Conservation (phyloP, 1,284 basidiomycete genomes). For the Apiotrichum mycotoxinovorans region DNA sequence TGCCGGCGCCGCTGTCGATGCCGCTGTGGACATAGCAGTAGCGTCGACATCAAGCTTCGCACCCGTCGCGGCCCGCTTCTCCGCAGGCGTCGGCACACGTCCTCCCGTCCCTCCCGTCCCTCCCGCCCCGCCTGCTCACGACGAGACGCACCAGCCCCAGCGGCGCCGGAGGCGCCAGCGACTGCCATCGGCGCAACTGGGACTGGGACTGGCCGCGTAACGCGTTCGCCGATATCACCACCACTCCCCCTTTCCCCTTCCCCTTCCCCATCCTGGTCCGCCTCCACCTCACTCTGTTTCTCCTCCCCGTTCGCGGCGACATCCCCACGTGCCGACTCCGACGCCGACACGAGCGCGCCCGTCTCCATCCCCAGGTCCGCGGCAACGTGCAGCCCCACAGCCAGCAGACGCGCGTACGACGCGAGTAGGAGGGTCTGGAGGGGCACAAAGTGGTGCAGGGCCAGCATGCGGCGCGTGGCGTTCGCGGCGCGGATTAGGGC, state of each 20-base stretch:
- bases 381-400: conserved; percentile 16
- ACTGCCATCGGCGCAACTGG: too few species aligned
- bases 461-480: conserved; percentile 16
- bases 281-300: not conserved
- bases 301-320: not conserved
- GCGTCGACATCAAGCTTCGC: conserved; percentile 26
- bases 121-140: too few species aligned
- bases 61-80: conserved; percentile 28
- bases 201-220: too few species aligned
- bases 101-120: conserved; percentile 11
- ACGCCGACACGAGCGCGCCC: not conserved
- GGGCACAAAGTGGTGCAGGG: conserved; percentile 37
- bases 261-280: too few species aligned
- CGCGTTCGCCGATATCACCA: conserved; percentile 15
- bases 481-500: conserved; percentile 16
- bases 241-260: not conserved
- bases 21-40: too few species aligned
- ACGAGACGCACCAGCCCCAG: too few species aligned
- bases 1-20: not conserved
- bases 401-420: conserved; percentile 33
- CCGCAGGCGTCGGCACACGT: too few species aligned
- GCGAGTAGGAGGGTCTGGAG: conserved; percentile 34
- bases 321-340: not conserved
- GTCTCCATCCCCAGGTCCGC: not conserved
- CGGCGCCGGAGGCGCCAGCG: too few species aligned